These are phyloP conservation scores for Lepidium campestre DNA, from an alignment of 441 rosid species.

Conservation along the genomic window DNA sequence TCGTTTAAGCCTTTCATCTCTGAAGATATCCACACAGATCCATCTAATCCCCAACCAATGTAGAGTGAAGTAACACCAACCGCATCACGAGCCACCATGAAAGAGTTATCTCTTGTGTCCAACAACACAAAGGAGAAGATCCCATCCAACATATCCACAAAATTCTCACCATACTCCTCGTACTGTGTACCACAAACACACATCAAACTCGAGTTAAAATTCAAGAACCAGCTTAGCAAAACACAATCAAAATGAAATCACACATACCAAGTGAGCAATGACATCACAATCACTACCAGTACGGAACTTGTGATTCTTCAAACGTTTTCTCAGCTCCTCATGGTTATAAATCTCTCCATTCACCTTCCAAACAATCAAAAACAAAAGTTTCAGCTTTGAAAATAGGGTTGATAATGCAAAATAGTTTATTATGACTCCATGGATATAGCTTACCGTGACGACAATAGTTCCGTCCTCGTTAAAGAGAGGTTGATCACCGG, in stretches of 20 bases:
- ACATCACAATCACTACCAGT: conserved; percentile 91
- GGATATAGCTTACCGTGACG: conserved; percentile 50
- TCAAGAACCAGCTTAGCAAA: not conserved
- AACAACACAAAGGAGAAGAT: conserved; percentile 84
- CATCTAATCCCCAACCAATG: conserved; percentile 90
- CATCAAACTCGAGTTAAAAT: not conserved
- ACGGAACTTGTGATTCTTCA: conserved; percentile 62
- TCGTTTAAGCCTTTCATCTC: conserved; percentile 79
- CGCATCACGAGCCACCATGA: conserved; percentile 83
- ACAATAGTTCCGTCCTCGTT: conserved; percentile 67
- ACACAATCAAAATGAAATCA: not conserved
- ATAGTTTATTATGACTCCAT: not conserved
- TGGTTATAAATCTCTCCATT: conserved; percentile 95
- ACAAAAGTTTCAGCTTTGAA: not conserved
- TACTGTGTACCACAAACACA: conserved; percentile 37
- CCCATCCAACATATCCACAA: conserved; percentile 86
- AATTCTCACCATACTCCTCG: conserved; percentile 78
- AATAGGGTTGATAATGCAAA: too few species aligned
- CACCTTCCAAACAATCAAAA: conserved; percentile 36
- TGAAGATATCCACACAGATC: conserved; percentile 77
- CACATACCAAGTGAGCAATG: conserved; percentile 75
- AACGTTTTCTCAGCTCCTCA: conserved; percentile 54
- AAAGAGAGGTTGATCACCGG: conserved; percentile 87
- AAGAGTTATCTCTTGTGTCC: conserved; percentile 70
- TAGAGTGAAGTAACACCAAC: conserved; percentile 85